Percentiles rank a stretch among this genome's conserved stretches.
Conservation (phyloP, 2,329 filamentous ascomycete species). For the Stenocarpella maydis region DNA sequence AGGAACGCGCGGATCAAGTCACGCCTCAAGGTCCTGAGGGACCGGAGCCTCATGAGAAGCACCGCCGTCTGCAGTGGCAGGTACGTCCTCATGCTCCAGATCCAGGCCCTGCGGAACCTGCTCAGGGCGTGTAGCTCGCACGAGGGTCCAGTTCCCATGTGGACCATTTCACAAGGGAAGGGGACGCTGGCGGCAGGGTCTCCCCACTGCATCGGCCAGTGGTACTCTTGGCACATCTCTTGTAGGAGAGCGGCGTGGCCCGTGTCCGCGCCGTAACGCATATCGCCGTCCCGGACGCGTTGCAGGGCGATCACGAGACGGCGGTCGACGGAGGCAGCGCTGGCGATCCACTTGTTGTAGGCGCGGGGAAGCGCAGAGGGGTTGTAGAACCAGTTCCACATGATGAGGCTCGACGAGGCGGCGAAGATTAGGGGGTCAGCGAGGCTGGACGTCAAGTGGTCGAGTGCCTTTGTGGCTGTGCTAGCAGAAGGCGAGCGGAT, state of each 20-base stretch:
- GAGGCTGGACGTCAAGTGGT: conserved; percentile 52
- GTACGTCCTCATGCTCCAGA: conserved; percentile 79
- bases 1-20: conserved; percentile 58
- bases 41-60: conserved; percentile 64
- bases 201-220: conserved; percentile 74
- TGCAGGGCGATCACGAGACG: conserved; percentile 80
- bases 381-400: conserved; percentile 89
- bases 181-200: conserved; percentile 75
- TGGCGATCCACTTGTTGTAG: conserved; percentile 84
- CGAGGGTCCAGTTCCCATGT: conserved; percentile 77
- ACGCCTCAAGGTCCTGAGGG: conserved; percentile 47
- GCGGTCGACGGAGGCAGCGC: conserved; percentile 76
- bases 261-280: conserved; percentile 78
- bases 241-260: conserved; percentile 73
- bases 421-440: conserved; percentile 78
- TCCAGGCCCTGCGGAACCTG: conserved; percentile 74
- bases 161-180: conserved; percentile 84
- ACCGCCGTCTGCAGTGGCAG: conserved; percentile 71
- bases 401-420: conserved; percentile 75
- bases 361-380: conserved; percentile 74
- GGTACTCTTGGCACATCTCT: conserved; percentile 76
- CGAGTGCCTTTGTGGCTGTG: conserved; percentile 41
- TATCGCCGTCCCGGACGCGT: conserved; percentile 67
- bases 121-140: conserved; percentile 78
- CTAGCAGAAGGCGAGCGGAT: conserved; percentile 47